Conservation (phyloP, 1,284 basidiomycete genomes). For the Ganoderma resinaceum region DNA sequence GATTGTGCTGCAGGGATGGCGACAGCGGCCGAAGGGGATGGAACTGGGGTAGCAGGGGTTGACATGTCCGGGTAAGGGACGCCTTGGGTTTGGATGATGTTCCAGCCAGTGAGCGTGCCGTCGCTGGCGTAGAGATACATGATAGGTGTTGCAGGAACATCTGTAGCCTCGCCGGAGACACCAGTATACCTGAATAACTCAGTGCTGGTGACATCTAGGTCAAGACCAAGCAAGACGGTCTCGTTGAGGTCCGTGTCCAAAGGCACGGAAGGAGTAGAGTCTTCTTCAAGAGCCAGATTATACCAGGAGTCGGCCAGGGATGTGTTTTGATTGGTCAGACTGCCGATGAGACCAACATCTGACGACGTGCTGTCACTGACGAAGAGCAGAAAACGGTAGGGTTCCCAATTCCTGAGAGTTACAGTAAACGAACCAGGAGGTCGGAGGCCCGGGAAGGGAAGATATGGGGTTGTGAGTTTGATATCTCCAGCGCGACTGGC, state of each 20-base stretch:
- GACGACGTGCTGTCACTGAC: constrained; percentile 78
- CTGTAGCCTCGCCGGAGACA: constrained; percentile 53
- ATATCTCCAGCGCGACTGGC: constrained; percentile 55
- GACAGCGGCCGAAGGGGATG: constrained; percentile 25
- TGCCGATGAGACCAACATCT: constrained; percentile 77
- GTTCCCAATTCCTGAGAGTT: constrained; percentile 71
- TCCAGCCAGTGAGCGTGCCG: constrained; percentile 81
- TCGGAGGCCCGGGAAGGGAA: constrained; percentile 59
- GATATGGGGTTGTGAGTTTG: constrained; percentile 57
- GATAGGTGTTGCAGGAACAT: constrained; percentile 68
- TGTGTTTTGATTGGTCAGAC: constrained; percentile 44
- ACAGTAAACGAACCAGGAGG: constrained; percentile 63
- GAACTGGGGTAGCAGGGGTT: constrained; percentile 22
- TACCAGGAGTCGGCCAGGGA: constrained; percentile 60
- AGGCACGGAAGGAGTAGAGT: constrained; percentile 70
- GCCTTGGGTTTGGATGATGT: constrained; percentile 64
- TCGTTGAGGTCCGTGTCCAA: constrained; percentile 76
- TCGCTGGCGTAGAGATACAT: constrained; percentile 83
- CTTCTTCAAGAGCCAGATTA: constrained; percentile 79
- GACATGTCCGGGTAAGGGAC: constrained; percentile 65
- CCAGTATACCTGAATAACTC: constrained; percentile 48
- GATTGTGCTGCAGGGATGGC: not conserved
- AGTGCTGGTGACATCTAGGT: constrained; percentile 70
- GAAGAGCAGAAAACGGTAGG: constrained; percentile 66
- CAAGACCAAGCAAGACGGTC: constrained; percentile 74